Percentiles rank a stretch among this genome's conserved stretches.
These are phyloP conservation scores for Citrus unshiu DNA, from an alignment of 345 rosid genomes.

Conservation along the genomic window DNA sequence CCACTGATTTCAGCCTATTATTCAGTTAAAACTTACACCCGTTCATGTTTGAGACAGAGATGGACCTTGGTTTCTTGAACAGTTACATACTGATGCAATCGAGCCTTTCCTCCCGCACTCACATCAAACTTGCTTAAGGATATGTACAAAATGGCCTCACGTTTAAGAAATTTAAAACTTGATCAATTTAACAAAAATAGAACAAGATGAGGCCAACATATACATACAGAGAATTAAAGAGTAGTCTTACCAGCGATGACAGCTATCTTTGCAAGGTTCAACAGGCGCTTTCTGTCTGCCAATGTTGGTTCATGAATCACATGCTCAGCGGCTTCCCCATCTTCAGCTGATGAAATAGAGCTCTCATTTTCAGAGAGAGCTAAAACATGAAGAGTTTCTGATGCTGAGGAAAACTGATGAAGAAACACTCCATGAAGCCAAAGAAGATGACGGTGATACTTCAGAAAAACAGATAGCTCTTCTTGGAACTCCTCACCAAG, in stretches of 20 bases:
- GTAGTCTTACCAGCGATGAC: constrained; percentile 60
- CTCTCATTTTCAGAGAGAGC: constrained; percentile 68
- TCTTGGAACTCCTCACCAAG: constrained; percentile 96
- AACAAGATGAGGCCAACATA: background rate
- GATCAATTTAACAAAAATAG: background rate
- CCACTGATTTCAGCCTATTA: background rate
- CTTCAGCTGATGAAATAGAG: constrained; percentile 38
- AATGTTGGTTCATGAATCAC: constrained; percentile 36
- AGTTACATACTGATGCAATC: background rate
- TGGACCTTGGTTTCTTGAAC: background rate
- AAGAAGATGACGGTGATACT: constrained; percentile 52
- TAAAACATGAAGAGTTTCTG: constrained; percentile 77
- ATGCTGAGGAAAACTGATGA: constrained; percentile 79
- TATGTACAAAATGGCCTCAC: background rate
- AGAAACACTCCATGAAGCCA: constrained; percentile 94
- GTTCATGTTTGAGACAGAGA: background rate
- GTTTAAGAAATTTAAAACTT: background rate
- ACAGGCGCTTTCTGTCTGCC: constrained; percentile 69
- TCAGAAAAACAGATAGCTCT: constrained; percentile 65
- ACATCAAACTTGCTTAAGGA: too few relatives aligned
- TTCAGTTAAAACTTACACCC: background rate
- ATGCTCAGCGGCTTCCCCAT: constrained; percentile 29
- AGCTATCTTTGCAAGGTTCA: constrained; percentile 87
- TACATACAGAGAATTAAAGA: background rate
- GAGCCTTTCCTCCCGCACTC: too few relatives aligned